These are phyloP conservation scores for Zygoascus tannicola DNA, from an alignment of 805 yeast genomes.

Conservation along the genomic window DNA sequence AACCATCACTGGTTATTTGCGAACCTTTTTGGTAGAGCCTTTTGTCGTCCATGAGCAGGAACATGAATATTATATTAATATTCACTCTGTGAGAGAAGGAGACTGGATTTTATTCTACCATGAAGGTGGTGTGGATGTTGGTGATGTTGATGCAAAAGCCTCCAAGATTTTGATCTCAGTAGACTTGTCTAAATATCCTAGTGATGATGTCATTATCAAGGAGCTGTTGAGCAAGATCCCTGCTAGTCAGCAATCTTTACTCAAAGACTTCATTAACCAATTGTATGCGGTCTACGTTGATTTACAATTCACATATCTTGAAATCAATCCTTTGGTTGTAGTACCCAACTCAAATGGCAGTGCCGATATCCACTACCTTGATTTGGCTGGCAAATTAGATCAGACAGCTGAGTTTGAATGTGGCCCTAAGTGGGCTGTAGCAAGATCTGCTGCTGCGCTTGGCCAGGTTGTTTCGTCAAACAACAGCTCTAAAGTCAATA, in stretches of 20 bases:
- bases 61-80: conserved; percentile 39
- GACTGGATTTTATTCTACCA: conserved; percentile 40
- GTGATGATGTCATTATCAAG: conserved; percentile 28
- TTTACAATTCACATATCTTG: conserved; percentile 38
- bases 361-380: conserved; percentile 39
- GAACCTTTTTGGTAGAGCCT: conserved; percentile 38
- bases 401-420: conserved; percentile 42
- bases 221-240: conserved; percentile 34
- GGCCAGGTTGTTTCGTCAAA: conserved; percentile 24
- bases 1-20: conserved; percentile 31
- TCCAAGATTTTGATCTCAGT: conserved; percentile 35
- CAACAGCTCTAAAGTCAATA: conserved; percentile 18
- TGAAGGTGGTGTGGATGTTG: conserved; percentile 42
- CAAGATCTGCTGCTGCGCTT: conserved; percentile 35
- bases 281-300: conserved; percentile 40
- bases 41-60: conserved; percentile 39
- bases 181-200: conserved; percentile 34
- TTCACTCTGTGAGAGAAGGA: conserved; percentile 40
- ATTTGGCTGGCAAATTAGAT: conserved; percentile 39
- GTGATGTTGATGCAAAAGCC: conserved; percentile 40
- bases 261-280: conserved; percentile 37
- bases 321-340: conserved; percentile 39
- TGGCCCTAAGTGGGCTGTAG: conserved; percentile 41
- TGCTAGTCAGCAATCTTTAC: conserved; percentile 31
- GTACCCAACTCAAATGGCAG: conserved; percentile 31